phyloP scores from a whole-genome alignment of 805 yeast species.

The Ogataea trehalophila region DNA sequence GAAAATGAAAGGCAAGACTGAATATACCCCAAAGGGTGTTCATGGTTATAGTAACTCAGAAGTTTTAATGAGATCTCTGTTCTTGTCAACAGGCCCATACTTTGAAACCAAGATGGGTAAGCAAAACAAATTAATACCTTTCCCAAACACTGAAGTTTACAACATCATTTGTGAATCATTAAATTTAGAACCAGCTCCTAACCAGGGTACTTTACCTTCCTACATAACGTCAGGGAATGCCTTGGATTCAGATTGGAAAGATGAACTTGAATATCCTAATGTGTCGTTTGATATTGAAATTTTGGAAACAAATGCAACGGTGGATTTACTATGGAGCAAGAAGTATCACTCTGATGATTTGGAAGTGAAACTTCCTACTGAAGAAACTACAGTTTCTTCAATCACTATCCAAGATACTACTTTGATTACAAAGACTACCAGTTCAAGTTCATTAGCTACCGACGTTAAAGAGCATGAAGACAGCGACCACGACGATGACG shows the following conservation, averaged over 20 bases:
- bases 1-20: constrained; percentile 44
- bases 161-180: constrained; percentile 68
- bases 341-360: neutral
- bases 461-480: neutral
- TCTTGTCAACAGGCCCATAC: constrained; percentile 77
- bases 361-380: constrained; percentile 4
- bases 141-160: constrained; percentile 69
- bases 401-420: constrained; percentile 2
- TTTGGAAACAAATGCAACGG: constrained; percentile 44
- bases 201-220: constrained; percentile 48
- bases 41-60: constrained; percentile 83
- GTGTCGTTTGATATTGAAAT: constrained; percentile 40
- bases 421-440: neutral
- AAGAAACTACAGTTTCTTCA: constrained; percentile 7
- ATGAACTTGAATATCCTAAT: constrained; percentile 43
- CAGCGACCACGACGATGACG: neutral
- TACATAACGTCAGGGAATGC: constrained; percentile 25
- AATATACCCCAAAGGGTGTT: constrained; percentile 65
- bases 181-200: constrained; percentile 45
- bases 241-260: constrained; percentile 44
- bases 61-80: constrained; percentile 77
- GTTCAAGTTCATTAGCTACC: neutral
- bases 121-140: constrained; percentile 47
- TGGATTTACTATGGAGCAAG: constrained; percentile 37
- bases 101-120: constrained; percentile 39